Evolutionary conservation across 2,329 filamentous ascomycete genomes (phyloP).

Genomic region (Onygena corvina): DNA sequence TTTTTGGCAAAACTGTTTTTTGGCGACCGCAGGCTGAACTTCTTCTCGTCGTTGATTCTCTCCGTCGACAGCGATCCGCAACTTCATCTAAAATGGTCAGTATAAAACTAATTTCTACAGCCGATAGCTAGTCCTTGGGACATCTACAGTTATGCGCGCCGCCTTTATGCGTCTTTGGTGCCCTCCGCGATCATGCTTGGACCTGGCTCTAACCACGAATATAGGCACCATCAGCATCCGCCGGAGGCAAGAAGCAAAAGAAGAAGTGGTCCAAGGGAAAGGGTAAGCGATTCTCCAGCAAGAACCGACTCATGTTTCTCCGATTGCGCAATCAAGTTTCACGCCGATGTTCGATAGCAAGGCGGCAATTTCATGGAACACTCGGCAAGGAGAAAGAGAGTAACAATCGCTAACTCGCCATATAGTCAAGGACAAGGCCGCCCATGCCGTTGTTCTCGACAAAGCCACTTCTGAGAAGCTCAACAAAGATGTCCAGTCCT

Average conservation of each 20-base stretch:
- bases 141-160: not conserved
- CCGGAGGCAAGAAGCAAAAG: slow-evolving; percentile 42
- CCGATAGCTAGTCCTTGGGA: not conserved
- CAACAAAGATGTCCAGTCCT: slow-evolving; percentile 99
- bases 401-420: slow-evolving; percentile 17
- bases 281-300: slow-evolving; percentile 31
- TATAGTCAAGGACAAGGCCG: slow-evolving; percentile 99
- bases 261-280: slow-evolving; percentile 49
- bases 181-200: not conserved
- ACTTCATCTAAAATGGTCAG: slow-evolving; percentile 30
- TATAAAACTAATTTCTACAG: slow-evolving; percentile 2
- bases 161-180: not conserved
- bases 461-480: slow-evolving; percentile 96
- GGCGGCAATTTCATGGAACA: not conserved
- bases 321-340: not conserved
- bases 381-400: not conserved
- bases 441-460: slow-evolving; percentile 97
- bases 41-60: slow-evolving; percentile 20
- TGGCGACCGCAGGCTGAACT: slow-evolving; percentile 14
- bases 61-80: slow-evolving; percentile 27
- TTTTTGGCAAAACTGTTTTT: slow-evolving; percentile 24
- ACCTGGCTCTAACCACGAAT: not conserved
- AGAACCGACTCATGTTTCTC: not conserved
- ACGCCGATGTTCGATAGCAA: slow-evolving; percentile 2
- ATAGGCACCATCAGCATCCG: slow-evolving; percentile 37